phyloP scores from a whole-genome alignment of 169 alveolate genomes.

The Plasmodium chabaudi region DNA sequence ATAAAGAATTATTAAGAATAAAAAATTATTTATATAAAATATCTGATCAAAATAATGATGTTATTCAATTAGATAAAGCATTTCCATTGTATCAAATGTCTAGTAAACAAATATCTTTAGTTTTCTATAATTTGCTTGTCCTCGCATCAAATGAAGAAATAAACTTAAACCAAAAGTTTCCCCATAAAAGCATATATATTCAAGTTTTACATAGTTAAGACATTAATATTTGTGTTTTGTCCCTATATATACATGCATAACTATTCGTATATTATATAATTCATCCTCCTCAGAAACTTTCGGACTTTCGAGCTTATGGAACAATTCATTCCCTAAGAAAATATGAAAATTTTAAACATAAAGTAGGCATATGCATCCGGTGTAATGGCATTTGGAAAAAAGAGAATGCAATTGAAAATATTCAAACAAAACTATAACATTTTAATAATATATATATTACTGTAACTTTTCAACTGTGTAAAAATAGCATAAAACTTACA shows the following conservation, averaged over 20 bases:
- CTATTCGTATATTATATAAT: constrained; percentile 22
- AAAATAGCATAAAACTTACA: constrained; percentile 25
- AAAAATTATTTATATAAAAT: constrained; percentile 63
- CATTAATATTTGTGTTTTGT: constrained; percentile 9
- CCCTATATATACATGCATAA: background rate
- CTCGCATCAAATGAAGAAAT: constrained; percentile 71
- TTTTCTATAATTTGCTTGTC: constrained; percentile 66
- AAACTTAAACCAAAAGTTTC: constrained; percentile 50
- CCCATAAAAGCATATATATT: constrained; percentile 43
- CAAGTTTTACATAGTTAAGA: constrained; percentile 23
- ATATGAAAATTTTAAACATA: constrained; percentile 14
- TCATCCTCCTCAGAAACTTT: constrained; percentile 11
- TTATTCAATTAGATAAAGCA: constrained; percentile 34
- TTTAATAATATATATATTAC: background rate
- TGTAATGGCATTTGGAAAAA: background rate
- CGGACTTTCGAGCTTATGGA: constrained; percentile 21
- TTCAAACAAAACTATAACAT: background rate
- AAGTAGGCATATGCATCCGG: too few relatives aligned
- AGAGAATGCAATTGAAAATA: background rate
- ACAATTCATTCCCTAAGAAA: constrained; percentile 21
- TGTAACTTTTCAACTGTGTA: background rate
- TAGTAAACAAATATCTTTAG: constrained; percentile 33
- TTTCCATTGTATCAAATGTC: constrained; percentile 46
- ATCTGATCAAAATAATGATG: constrained; percentile 10
- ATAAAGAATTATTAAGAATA: constrained; percentile 60